Conservation (phyloP, 768 basidiomycete species). For the Lepiota venenata region DNA sequence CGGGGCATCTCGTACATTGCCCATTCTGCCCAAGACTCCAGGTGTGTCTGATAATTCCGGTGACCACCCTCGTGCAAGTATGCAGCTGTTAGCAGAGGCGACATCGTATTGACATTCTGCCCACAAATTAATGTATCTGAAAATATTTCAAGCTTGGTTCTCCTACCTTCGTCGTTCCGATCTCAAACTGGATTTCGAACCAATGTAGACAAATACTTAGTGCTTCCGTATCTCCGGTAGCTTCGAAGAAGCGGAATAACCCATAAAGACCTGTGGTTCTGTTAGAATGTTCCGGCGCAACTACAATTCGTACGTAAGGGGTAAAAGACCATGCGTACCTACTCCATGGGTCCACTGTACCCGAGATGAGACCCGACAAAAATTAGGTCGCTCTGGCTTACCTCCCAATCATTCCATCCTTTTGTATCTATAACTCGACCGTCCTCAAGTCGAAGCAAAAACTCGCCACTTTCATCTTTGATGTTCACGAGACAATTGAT, state of each 20-base stretch:
- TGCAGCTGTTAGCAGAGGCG: conserved; percentile 44
- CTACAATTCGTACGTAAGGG: not conserved
- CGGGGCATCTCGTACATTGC: conserved; percentile 45
- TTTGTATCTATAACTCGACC: conserved; percentile 55
- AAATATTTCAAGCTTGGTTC: not conserved
- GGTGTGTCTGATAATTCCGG: conserved; percentile 32
- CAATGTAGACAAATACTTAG: conserved; percentile 41
- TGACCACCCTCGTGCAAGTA: conserved; percentile 36
- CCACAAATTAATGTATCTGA: not conserved
- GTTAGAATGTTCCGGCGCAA: not conserved
- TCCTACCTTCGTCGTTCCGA: conserved; percentile 46
- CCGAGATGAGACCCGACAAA: conserved; percentile 2
- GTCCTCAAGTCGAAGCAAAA: conserved; percentile 43
- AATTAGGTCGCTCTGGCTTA: conserved; percentile 11
- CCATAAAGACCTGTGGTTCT: conserved; percentile 33
- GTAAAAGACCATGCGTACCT: conserved; percentile 19
- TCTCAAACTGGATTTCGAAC: conserved; percentile 45
- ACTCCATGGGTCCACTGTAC: conserved; percentile 42
- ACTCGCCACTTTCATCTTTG: conserved; percentile 49
- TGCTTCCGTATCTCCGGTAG: conserved; percentile 33
- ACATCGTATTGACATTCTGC: conserved; percentile 58
- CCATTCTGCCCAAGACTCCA: conserved; percentile 51
- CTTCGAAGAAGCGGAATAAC: conserved; percentile 35
- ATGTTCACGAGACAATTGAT: conserved; percentile 47
- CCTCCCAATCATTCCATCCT: conserved; percentile 57